A percentile compares a stretch with the other conserved stretches of the same genome.
Evolutionary conservation across 176 grass and related monocot genomes (phyloP).

Genomic region (Oryza longistaminata): DNA sequence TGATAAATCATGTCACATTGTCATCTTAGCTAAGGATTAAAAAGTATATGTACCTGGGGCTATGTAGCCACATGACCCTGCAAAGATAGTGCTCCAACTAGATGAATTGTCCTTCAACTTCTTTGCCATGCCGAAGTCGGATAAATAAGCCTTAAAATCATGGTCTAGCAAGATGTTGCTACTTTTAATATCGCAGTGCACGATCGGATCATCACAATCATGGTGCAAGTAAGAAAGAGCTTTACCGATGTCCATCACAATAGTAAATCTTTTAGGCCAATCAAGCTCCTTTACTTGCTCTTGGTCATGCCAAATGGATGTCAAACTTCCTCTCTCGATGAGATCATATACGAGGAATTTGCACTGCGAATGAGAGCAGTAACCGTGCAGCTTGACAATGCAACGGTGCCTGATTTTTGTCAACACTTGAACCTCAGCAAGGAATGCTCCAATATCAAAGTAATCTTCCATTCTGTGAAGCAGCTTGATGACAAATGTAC

Average conservation of each 20-base stretch:
- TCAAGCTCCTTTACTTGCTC: not conserved
- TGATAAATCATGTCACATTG: too few relatives aligned
- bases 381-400: constrained; percentile 46
- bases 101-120: constrained; percentile 6
- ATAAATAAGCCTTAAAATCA: too few relatives aligned
- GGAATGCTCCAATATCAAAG: not conserved
- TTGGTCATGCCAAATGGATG: constrained; percentile 26
- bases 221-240: constrained; percentile 42
- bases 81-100: constrained; percentile 38
- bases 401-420: constrained; percentile 27
- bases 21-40: too few relatives aligned
- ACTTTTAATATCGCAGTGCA: constrained; percentile 33
- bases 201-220: not conserved
- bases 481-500: constrained; percentile 5
- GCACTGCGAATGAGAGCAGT: constrained; percentile 6
- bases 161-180: too few relatives aligned
- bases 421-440: constrained; percentile 34
- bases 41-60: constrained; percentile 17
- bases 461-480: constrained; percentile 19
- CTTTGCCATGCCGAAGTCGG: constrained; percentile 42
- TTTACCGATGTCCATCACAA: not conserved
- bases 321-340: constrained; percentile 35
- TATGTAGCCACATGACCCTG: constrained; percentile 42
- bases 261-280: not conserved
- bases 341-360: constrained; percentile 37